phyloP scores from a whole-genome alignment of 805 yeast species.

The Sugiyamaella qingdaonensis region DNA sequence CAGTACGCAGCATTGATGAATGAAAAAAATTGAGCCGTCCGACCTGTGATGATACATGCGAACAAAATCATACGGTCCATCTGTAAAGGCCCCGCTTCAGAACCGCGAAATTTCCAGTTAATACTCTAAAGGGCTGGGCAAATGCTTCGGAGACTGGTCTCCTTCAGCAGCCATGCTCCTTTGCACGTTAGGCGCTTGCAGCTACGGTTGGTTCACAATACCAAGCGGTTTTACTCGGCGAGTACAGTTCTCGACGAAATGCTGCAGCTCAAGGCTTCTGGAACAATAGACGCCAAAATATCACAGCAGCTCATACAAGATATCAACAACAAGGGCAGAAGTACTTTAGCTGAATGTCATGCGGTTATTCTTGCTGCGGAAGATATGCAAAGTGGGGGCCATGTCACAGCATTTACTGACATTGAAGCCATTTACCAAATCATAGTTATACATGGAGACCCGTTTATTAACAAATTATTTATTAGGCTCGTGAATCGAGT shows the following conservation, averaged over 20 bases:
- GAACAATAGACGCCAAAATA: not conserved
- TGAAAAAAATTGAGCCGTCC: conserved; percentile 2
- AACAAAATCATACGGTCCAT: not conserved
- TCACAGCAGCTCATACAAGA: not conserved
- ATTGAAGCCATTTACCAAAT: conserved; percentile 7
- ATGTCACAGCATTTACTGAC: not conserved
- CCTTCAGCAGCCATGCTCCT: too few relatives aligned
- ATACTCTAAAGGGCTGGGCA: too few relatives aligned
- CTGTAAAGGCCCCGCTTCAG: not conserved
- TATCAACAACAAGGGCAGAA: not conserved
- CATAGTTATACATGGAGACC: conserved; percentile 8
- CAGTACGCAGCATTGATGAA: not conserved
- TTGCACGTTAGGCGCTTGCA: too few relatives aligned
- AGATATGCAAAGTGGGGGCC: not conserved
- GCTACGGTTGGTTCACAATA: too few relatives aligned
- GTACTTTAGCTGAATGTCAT: not conserved
- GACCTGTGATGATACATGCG: not conserved
- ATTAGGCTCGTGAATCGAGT: not conserved
- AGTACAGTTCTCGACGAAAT: too few relatives aligned
- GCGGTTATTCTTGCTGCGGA: not conserved
- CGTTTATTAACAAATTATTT: conserved; percentile 1
- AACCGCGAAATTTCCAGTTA: too few relatives aligned
- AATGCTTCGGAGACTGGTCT: too few relatives aligned
- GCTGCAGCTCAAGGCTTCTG: not conserved
- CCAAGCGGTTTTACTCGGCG: too few relatives aligned